Base-by-base conservation (phyloP, 176 grass and related monocot genomes). In the Rhipidocladum racemiflorum region DNA sequence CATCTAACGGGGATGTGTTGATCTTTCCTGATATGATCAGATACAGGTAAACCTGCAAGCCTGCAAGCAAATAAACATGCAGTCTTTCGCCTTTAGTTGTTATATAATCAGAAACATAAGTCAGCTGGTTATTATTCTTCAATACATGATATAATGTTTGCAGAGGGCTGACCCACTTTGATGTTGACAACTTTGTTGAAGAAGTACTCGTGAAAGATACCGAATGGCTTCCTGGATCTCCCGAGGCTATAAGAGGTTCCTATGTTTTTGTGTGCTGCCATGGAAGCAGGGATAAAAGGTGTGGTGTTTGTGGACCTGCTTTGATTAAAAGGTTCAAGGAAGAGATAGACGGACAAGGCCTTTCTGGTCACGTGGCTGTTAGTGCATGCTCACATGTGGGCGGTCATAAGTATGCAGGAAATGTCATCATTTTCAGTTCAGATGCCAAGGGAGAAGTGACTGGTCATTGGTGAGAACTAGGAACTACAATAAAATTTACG, bases 1-100 rank as follows among this genome's bases (percentile, higher is more conserved):
- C 87, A 79, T 95, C 96, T 54, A 90, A 95, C 91, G 96, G 96
- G 81, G 91, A 99, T 72, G 87, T 95, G 77, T 64, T 99, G 77
- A 95, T 99, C 77, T 99, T 99, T 90, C 96, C 96, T 77, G 93
- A 99, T 83, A 95, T 99, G 96, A 88, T 95, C 80, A 87, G 93
- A 91, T 99, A 95, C 93, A 99, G 91, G 96, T 95, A 90, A 75
- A 42, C 18, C 24, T 89, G 7, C 21, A 70, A 89, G 30, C 20
- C 32, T 62, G 32, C 45, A 87, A 71, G 79, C 28, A 20, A 83
- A 68, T 78, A 55, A 61, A 35, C 42, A 78, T 81, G 50, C 25
- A 42, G 20, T 49, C 5, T 34, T 75, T 81, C 51, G 5, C 23
- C 18, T 57, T 84, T 54, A 59, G 36, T 46, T 81, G 5, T 62